Conservation (phyloP, 139 green algal genomes). For the Marvania coccoides region DNA sequence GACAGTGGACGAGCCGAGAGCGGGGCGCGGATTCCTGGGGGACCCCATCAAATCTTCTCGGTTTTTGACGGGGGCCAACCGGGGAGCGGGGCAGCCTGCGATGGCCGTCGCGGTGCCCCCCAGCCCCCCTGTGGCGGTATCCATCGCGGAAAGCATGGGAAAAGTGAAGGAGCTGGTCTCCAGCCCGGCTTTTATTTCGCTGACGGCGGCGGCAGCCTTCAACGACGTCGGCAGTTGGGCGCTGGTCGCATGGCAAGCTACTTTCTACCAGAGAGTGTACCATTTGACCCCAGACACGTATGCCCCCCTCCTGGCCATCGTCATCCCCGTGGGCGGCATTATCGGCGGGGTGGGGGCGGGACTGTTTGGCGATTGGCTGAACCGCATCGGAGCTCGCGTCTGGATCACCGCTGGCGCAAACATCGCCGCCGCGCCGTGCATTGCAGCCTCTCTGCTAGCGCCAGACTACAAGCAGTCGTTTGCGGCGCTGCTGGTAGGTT, state of each 20-base stretch:
- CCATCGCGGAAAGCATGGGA: slow-evolving; percentile 1
- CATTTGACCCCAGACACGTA: slow-evolving; percentile 57
- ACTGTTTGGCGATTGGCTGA: slow-evolving; percentile 67
- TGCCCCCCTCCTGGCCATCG: slow-evolving; percentile 69
- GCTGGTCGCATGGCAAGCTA: slow-evolving; percentile 81
- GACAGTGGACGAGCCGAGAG: slow-evolving; percentile 50
- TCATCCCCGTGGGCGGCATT: slow-evolving; percentile 79
- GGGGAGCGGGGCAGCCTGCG: background rate
- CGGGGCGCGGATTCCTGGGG: slow-evolving; percentile 1
- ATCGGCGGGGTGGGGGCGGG: slow-evolving; percentile 72
- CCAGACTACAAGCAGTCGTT: slow-evolving; percentile 57
- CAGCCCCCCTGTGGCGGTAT: background rate
- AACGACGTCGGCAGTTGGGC: slow-evolving; percentile 84
- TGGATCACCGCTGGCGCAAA: slow-evolving; percentile 61
- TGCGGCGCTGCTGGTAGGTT: slow-evolving; percentile 65
- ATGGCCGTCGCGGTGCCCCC: background rate
- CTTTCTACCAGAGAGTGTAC: slow-evolving; percentile 83
- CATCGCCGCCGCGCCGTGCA: slow-evolving; percentile 54
- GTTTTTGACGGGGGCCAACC: background rate
- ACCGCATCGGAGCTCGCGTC: slow-evolving; percentile 32
- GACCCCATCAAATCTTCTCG: slow-evolving; percentile 13
- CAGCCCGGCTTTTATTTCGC: slow-evolving; percentile 45
- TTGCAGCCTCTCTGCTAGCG: slow-evolving; percentile 58
- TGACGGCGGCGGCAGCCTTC: slow-evolving; percentile 66
- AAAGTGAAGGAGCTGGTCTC: slow-evolving; percentile 26